phyloP scores from a whole-genome alignment of 495 filamentous ascomycete species.

The Penicillium macrosclerotiorum region DNA sequence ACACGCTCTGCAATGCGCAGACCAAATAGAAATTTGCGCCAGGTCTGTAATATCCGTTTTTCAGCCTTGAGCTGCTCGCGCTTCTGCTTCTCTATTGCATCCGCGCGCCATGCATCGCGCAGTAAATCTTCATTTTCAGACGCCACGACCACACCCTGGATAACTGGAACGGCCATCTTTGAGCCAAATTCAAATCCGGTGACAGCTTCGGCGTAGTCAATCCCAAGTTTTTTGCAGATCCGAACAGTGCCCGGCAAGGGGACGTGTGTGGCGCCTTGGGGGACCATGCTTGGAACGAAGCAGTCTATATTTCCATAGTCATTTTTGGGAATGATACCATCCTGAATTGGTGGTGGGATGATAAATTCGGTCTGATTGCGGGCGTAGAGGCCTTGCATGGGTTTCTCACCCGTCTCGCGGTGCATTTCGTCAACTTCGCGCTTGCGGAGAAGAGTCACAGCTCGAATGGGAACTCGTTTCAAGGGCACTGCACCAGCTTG shows the following conservation, averaged over 20 bases:
- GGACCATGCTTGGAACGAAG: slow-evolving; percentile 91
- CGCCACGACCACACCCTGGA: slow-evolving; percentile 87
- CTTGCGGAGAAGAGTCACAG: slow-evolving; percentile 83
- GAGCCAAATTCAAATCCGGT: slow-evolving; percentile 96
- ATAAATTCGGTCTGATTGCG: slow-evolving; percentile 90
- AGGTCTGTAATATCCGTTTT: slow-evolving; percentile 69
- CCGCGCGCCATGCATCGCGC: slow-evolving; percentile 76
- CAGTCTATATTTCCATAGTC: slow-evolving; percentile 96
- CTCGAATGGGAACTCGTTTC: slow-evolving; percentile 86
- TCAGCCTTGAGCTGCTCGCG: slow-evolving; percentile 82
- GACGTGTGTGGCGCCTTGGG: slow-evolving; percentile 77
- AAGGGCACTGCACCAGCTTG: slow-evolving; percentile 67
- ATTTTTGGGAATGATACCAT: slow-evolving; percentile 91
- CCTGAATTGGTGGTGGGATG: slow-evolving; percentile 75
- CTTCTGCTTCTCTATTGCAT: slow-evolving; percentile 72
- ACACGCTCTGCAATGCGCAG: slow-evolving; percentile 79
- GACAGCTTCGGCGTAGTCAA: slow-evolving; percentile 93
- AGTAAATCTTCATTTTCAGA: slow-evolving; percentile 71
- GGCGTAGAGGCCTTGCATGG: slow-evolving; percentile 82
- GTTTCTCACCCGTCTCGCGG: slow-evolving; percentile 73
- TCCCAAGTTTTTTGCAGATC: slow-evolving; percentile 77
- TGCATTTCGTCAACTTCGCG: slow-evolving; percentile 86
- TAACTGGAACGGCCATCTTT: slow-evolving; percentile 86
- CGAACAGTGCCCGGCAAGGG: slow-evolving; percentile 71
- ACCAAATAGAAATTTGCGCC: slow-evolving; percentile 85